Base-by-base conservation (phyloP, 805 yeast genomes). In the Blastobotrys americana region DNA sequence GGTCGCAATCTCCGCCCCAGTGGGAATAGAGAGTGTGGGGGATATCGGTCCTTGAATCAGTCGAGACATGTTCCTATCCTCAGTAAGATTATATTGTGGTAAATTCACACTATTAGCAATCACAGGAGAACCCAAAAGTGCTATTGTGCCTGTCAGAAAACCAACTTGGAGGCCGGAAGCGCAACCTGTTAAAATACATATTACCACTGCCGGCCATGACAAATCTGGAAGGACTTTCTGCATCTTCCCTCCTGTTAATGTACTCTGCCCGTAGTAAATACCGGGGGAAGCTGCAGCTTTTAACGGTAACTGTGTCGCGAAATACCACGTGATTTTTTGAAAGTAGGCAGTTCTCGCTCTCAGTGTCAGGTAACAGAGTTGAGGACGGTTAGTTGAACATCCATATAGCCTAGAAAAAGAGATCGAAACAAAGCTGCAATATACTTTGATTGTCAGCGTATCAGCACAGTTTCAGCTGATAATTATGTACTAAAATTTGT, bases 1-100 rank as follows among this genome's bases (percentile, higher is more conserved):
- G 0, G 88, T 81, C 35, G 78, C 63, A 13, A 79, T 54, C 53
- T 77, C 71, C 41, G 77, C 71, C 3, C 74, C 69, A 3, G 71
- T 59, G n/a, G 76, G 68, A 34, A 49, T 46, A 28, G 49, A 43
- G 44, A 64, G 52, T 20, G 67, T 56, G 23, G 63, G 57, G 6
- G 40, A 35, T 9, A 42, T 19, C 3, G 44, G 44, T 34, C 31
- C 31, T 25, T 25, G 31, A 25, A 25, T 25, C 31, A 25, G 52
- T 20, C 13, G 55, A 40, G 31, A 25, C 31, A 25, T 25, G 31
- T 25, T n/a, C n/a, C n/a, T n/a, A n/a, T n/a, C 31, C 31, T 8
- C 31, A 25, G 10, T 25, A 25, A 25, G 13, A 25, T 25, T 13
- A 13, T 8, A 25, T 25, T 8, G 13, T 13, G 31, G 31, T 25